phyloP scores from a whole-genome alignment of 2,329 filamentous ascomycete species.

The Aspergillus persii region DNA sequence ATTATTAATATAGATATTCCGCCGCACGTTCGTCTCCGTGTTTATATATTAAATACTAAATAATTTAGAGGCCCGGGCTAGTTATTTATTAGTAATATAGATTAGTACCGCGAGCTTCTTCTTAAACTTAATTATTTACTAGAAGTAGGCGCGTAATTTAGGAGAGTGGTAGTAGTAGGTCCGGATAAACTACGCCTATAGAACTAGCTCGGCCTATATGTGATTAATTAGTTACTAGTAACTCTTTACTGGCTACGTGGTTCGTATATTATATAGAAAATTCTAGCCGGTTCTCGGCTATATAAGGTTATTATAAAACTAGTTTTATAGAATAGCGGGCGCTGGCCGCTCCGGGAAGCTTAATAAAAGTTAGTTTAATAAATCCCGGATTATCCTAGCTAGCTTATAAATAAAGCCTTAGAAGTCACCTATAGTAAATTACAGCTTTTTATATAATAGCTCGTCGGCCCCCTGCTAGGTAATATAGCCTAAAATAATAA shows the following conservation, averaged over 20 bases:
- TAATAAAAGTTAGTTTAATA: background rate
- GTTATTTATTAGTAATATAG: background rate
- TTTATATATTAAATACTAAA: background rate
- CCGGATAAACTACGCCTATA: background rate
- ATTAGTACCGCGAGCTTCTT: background rate
- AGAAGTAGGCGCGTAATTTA: background rate
- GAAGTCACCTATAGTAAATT: conserved; percentile 9
- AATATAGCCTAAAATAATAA: background rate
- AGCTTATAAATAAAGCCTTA: background rate
- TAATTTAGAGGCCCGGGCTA: background rate
- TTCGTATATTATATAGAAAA: conserved; percentile 3
- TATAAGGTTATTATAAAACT: conserved; percentile 1
- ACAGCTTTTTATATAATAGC: conserved; percentile 1
- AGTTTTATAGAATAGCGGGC: background rate
- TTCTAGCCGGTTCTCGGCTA: background rate
- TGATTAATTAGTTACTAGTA: background rate
- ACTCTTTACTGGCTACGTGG: background rate
- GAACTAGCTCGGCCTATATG: background rate
- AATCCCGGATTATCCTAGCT: background rate
- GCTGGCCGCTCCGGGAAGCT: background rate
- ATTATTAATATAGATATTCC: conserved; percentile 10
- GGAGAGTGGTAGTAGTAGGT: background rate
- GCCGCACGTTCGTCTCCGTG: background rate
- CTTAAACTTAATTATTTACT: background rate
- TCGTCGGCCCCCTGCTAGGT: background rate